A percentile compares a stretch with the other conserved stretches of the same genome.
Evolutionary conservation across 2,329 filamentous ascomycete species (phyloP).

Genomic region (Monosporascus sp.): DNA sequence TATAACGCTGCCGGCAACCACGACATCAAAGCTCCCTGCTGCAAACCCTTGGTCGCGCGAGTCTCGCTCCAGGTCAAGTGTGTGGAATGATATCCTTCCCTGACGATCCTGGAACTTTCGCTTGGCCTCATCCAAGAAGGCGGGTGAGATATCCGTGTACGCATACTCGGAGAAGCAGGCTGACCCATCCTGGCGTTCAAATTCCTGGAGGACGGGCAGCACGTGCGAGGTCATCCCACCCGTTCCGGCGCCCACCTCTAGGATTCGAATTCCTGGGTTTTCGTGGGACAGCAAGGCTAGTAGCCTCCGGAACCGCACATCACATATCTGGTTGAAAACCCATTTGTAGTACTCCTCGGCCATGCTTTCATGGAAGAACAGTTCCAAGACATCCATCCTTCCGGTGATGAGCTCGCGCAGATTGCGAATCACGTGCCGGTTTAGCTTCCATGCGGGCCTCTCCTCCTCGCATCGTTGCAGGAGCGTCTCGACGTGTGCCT

Average conservation of each 20-base stretch:
- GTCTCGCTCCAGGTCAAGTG: constrained; percentile 9
- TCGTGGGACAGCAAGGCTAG: constrained; percentile 14
- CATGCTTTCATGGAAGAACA: constrained; percentile 20
- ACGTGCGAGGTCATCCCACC: constrained; percentile 22
- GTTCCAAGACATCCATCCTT: constrained; percentile 18
- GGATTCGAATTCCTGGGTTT: constrained; percentile 23
- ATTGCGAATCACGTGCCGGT: no score
- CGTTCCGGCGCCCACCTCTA: no score
- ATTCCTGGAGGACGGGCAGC: constrained; percentile 8
- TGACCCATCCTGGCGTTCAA: background rate
- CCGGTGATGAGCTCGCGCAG: no score
- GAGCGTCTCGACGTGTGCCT: no score
- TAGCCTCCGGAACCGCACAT: background rate
- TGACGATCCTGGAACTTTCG: background rate
- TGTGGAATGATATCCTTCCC: constrained; percentile 12
- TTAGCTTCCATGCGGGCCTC: no score
- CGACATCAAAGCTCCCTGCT: background rate
- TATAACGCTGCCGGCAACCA: constrained; percentile 2
- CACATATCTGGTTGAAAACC: constrained; percentile 14
- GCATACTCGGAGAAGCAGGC: constrained; percentile 20
- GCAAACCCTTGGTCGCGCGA: background rate
- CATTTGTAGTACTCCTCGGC: constrained; percentile 25
- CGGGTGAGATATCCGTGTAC: constrained; percentile 30
- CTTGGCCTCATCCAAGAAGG: constrained; percentile 26
- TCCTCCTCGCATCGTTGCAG: no score